phyloP scores from a whole-genome alignment of 176 grass and related monocot species.

The Zizania latifolia region DNA sequence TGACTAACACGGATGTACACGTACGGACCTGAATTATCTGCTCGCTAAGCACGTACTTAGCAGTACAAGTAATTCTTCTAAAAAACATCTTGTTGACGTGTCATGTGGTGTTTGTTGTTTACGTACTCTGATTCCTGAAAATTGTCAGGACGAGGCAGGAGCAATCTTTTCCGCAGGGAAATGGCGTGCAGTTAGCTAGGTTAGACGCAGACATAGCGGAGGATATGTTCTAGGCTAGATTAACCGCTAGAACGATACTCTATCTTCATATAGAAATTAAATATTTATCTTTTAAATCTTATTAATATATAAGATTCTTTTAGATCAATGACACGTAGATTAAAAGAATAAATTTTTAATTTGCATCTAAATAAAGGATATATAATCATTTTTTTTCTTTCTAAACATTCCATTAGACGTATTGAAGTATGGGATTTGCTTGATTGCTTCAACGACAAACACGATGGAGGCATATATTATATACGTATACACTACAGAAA shows the following conservation, averaged over 20 bases:
- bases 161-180: not conserved
- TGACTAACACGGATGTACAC: not conserved
- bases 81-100: not conserved
- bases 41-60: not conserved
- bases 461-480: not conserved
- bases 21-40: not conserved
- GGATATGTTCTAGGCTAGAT: slow-evolving; percentile 19
- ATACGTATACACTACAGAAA: not conserved
- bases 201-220: slow-evolving; percentile 8
- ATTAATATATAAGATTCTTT: too few species aligned
- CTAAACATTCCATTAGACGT: not conserved
- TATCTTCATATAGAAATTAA: too few species aligned
- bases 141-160: not conserved
- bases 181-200: not conserved
- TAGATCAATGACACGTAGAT: too few species aligned
- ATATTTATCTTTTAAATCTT: too few species aligned
- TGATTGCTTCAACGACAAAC: slow-evolving; percentile 13
- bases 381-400: too few species aligned
- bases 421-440: not conserved
- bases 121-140: too few species aligned
- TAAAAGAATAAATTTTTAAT: too few species aligned
- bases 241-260: not conserved
- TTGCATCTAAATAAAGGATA: too few species aligned
- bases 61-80: not conserved
- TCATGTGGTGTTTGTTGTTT: too few species aligned